Evolutionary conservation across 2,329 filamentous ascomycete genomes (phyloP).

Genomic region (Dactylellina drechsleri): DNA sequence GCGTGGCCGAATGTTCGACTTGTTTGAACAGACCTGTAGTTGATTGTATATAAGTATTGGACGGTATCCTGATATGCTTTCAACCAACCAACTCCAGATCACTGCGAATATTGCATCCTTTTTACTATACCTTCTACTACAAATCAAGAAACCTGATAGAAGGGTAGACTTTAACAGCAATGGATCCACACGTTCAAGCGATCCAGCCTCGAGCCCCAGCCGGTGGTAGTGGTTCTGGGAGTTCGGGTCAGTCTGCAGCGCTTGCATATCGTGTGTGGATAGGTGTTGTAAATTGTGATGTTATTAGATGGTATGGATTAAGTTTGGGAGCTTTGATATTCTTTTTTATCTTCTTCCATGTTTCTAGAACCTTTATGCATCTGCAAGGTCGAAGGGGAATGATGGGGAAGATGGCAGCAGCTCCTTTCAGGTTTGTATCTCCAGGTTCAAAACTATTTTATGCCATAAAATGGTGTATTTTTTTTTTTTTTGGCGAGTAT

Average conservation of each 20-base stretch:
- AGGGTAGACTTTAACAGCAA: too few species aligned
- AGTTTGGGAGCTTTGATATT: constrained; percentile 51
- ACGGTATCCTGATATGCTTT: constrained; percentile 1
- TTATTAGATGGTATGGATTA: constrained; percentile 51
- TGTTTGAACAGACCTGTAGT: background rate
- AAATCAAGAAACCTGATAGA: too few species aligned
- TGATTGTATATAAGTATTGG: background rate
- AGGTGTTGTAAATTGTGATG: constrained; percentile 29
- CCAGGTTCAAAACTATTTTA: background rate
- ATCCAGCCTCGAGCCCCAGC: too few species aligned
- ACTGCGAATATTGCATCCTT: too few species aligned
- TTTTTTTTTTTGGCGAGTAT: background rate
- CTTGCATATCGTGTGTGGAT: constrained; percentile 44
- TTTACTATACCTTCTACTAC: too few species aligned
- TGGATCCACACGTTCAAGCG: too few species aligned
- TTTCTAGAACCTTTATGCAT: constrained; percentile 56
- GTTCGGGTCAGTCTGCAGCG: constrained; percentile 23
- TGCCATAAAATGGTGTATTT: background rate
- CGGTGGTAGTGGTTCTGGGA: too few species aligned
- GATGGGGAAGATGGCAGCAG: constrained; percentile 53
- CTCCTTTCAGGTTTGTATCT: constrained; percentile 54
- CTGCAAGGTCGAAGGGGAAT: constrained; percentile 54
- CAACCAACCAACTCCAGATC: background rate
- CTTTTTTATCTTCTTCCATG: constrained; percentile 56
- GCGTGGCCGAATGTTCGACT: background rate